These are phyloP conservation scores for Claviceps pusilla DNA, from an alignment of 2,329 filamentous ascomycete genomes.

Conservation along the genomic window DNA sequence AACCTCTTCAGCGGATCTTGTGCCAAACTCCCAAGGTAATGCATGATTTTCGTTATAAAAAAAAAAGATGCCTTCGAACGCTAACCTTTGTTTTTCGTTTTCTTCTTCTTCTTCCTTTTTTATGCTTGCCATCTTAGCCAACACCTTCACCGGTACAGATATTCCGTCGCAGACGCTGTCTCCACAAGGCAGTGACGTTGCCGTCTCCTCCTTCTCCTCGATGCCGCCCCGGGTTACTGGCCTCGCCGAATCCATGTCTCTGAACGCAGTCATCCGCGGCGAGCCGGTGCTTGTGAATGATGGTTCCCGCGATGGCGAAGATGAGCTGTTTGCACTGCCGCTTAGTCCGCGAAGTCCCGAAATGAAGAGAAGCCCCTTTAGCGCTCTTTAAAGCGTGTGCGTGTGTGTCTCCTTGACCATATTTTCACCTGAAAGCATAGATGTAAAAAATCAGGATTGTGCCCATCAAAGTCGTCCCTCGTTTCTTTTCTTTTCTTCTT, in stretches of 20 bases:
- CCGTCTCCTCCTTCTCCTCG: constrained; percentile 21
- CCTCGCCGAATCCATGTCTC: constrained; percentile 15
- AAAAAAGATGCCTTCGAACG: background rate
- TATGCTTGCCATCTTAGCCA: constrained; percentile 12
- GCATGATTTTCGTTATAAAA: background rate
- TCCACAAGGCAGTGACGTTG: constrained; percentile 18
- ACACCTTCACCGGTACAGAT: constrained; percentile 20
- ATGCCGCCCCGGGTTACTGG: constrained; percentile 12
- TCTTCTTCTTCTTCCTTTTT: no score
- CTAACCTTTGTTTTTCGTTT: no score
- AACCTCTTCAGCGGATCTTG: constrained; percentile 53
- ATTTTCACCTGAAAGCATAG: no score
- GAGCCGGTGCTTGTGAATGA: constrained; percentile 9
- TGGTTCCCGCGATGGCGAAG: constrained; percentile 31
- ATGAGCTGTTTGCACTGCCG: constrained; percentile 75
- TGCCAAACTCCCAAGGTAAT: constrained; percentile 36
- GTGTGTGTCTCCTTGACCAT: no score
- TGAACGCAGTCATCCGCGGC: constrained; percentile 18
- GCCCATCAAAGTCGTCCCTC: no score
- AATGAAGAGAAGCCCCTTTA: constrained; percentile 69
- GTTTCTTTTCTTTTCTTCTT: no score
- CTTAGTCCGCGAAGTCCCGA: constrained; percentile 78
- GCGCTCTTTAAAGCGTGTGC: no score
- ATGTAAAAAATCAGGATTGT: no score
- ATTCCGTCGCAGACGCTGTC: constrained; percentile 20